A percentile compares a stretch with the other conserved stretches of the same genome.
These are phyloP conservation scores for Heterobasidion irregulare DNA, from an alignment of 1,284 basidiomycete genomes.

Conservation along the genomic window DNA sequence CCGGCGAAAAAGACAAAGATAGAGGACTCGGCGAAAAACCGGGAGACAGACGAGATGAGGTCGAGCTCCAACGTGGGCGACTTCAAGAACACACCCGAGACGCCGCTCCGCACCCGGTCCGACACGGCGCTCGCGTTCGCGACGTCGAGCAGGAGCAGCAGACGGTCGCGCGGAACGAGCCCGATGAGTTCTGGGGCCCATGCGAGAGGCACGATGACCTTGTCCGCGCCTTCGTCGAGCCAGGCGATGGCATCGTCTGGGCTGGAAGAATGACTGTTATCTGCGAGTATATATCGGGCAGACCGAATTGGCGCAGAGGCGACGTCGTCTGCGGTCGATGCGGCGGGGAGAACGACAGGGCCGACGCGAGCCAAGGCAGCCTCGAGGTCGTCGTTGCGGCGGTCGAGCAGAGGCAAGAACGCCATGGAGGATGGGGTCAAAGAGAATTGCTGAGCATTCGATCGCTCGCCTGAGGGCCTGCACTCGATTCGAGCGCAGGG, in stretches of 20 bases:
- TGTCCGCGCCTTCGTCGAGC: slow-evolving; percentile 73
- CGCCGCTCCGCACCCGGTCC: slow-evolving; percentile 59
- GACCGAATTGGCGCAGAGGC: slow-evolving; percentile 23
- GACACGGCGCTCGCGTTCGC: slow-evolving; percentile 67
- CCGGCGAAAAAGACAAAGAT: slow-evolving; percentile 56
- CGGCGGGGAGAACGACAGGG: slow-evolving; percentile 55
- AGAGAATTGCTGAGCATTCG: too few species aligned
- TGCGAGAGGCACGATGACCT: slow-evolving; percentile 63
- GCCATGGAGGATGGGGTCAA: slow-evolving; percentile 33
- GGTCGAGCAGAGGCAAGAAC: slow-evolving; percentile 56
- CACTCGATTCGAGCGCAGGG: too few species aligned
- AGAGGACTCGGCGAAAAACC: slow-evolving; percentile 59
- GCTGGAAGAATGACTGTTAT: slow-evolving; percentile 37
- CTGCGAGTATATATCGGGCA: slow-evolving; percentile 46
- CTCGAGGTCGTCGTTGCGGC: slow-evolving; percentile 39
- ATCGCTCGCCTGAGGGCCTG: too few species aligned
- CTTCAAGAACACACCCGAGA: slow-evolving; percentile 75
- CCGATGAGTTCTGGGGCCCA: slow-evolving; percentile 62
- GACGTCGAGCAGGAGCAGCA: slow-evolving; percentile 70
- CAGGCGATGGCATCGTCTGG: slow-evolving; percentile 53
- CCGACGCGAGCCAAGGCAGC: slow-evolving; percentile 64
- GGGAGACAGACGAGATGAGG: slow-evolving; percentile 64
- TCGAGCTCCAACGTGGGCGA: slow-evolving; percentile 58
- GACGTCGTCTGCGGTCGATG: slow-evolving; percentile 17
- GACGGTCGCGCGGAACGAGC: slow-evolving; percentile 61